Evolutionary conservation across 768 basidiomycete genomes (phyloP).

Genomic region (Suillus lakei): DNA sequence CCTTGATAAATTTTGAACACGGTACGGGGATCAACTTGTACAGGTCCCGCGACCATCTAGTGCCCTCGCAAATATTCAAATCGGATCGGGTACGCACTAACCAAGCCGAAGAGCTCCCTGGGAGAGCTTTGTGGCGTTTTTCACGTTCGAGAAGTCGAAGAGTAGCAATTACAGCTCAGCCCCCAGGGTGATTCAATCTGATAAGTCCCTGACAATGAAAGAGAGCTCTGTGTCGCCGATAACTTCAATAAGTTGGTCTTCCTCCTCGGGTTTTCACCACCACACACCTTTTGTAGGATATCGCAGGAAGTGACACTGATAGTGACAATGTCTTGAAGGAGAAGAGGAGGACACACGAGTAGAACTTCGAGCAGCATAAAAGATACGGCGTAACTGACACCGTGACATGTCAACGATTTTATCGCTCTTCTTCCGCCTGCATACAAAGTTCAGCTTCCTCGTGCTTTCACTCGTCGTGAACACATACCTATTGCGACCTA

Average conservation of each 20-base stretch:
- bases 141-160: background rate
- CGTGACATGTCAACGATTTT: background rate
- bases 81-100: background rate
- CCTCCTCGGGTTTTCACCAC: background rate
- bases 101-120: background rate
- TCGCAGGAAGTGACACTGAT: background rate
- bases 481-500: background rate
- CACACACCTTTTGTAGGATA: background rate
- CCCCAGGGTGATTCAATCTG: background rate
- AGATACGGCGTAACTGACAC: background rate
- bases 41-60: background rate
- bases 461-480: background rate
- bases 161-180: background rate
- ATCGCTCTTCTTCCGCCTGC: background rate
- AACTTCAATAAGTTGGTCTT: background rate
- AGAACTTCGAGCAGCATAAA: background rate
- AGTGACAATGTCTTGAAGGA: background rate
- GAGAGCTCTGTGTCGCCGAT: background rate
- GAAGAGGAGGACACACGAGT: background rate
- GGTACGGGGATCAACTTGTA: background rate
- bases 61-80: background rate
- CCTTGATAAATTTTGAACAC: background rate
- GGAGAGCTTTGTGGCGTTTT: background rate
- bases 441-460: background rate
- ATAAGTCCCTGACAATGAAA: background rate